phyloP scores from a whole-genome alignment of 2,329 filamentous ascomycete genomes.

The Sporothrix dimorphospora region DNA sequence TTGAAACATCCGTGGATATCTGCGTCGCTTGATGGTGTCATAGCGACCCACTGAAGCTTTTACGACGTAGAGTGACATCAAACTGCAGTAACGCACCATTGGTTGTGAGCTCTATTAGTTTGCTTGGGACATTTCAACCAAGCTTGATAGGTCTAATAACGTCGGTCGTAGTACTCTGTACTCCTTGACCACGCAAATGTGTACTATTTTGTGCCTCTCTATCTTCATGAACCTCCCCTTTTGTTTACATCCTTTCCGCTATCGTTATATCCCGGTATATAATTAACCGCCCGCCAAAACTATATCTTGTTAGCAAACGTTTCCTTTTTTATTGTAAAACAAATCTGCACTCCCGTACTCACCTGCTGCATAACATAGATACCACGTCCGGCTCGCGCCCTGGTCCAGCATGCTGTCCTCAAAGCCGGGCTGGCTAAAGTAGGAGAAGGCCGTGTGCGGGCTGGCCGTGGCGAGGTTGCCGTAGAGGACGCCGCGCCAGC shows the following conservation, averaged over 20 bases:
- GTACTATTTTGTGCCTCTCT: background rate
- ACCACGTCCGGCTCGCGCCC: conserved; percentile 84
- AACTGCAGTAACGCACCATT: too few species aligned
- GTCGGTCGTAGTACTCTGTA: too few species aligned
- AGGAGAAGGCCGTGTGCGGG: conserved; percentile 68
- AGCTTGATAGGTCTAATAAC: too few species aligned
- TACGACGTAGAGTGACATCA: background rate
- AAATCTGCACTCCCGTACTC: too few species aligned
- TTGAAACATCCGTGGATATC: background rate
- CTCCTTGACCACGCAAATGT: background rate
- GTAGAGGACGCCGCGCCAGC: conserved; percentile 85
- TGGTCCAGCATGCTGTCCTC: conserved; percentile 74
- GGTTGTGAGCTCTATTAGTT: too few species aligned
- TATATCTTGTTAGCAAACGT: background rate
- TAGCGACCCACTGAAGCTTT: background rate
- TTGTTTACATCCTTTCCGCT: background rate
- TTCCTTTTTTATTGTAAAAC: background rate
- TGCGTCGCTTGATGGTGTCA: background rate
- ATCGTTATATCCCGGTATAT: background rate
- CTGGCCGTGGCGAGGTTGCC: conserved; percentile 81
- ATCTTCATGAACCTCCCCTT: background rate
- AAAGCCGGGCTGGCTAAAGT: conserved; percentile 71
- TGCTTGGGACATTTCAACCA: too few species aligned
- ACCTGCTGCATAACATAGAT: conserved; percentile 77
- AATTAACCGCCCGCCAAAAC: background rate